Percentiles rank a stretch among this genome's conserved stretches.
These are phyloP conservation scores for Quercus parvula DNA, from an alignment of 306 rosid genomes.

Conservation along the genomic window DNA sequence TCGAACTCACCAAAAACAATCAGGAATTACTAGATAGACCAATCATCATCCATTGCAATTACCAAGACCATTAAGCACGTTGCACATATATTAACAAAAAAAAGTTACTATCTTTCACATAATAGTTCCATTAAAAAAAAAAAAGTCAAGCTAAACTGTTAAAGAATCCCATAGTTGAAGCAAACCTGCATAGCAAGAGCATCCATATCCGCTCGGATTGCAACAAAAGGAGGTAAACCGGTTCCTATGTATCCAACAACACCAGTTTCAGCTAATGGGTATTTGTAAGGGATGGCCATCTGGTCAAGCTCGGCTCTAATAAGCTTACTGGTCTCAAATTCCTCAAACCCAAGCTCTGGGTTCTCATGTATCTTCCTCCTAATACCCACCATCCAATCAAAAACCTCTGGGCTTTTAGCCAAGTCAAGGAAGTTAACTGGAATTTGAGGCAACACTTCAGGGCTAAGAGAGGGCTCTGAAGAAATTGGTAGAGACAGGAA, in stretches of 20 bases:
- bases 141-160: not conserved
- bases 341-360: constrained; percentile 76
- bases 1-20: not conserved
- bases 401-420: constrained; percentile 45
- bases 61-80: not conserved
- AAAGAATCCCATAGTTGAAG: not conserved
- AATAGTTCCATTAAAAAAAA: not conserved
- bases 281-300: constrained; percentile 47
- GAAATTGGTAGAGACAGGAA: constrained; percentile 19
- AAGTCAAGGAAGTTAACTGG: constrained; percentile 40
- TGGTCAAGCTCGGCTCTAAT: constrained; percentile 62
- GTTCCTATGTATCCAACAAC: constrained; percentile 70
- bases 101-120: not conserved
- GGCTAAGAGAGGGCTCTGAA: constrained; percentile 27
- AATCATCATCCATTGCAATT: not conserved
- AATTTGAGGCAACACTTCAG: constrained; percentile 28
- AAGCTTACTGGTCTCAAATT: constrained; percentile 76
- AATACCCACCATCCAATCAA: constrained; percentile 61
- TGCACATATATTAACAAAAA: not conserved
- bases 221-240: constrained; percentile 69
- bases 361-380: constrained; percentile 80
- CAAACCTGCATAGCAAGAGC: constrained; percentile 75
- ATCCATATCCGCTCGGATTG: constrained; percentile 92
- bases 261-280: constrained; percentile 77
- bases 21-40: not conserved